Evolutionary conservation across 768 basidiomycete species (phyloP).

Genomic region (Hygrocybe punicea): DNA sequence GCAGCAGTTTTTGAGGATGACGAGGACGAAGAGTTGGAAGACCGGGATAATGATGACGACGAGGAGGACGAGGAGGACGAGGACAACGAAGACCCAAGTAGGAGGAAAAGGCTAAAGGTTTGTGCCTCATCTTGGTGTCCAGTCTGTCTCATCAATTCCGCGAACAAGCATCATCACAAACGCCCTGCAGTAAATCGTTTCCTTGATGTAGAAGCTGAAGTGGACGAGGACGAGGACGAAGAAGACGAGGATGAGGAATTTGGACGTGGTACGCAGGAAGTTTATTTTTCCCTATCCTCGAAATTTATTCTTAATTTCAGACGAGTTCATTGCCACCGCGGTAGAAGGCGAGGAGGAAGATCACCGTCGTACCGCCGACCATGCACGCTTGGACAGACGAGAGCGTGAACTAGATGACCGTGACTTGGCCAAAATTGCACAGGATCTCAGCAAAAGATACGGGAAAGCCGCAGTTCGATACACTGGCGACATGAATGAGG

Average conservation of each 20-base stretch:
- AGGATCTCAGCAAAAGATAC: slow-evolving; percentile 76
- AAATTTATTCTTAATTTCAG: slow-evolving; percentile 32
- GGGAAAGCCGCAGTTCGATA: slow-evolving; percentile 66
- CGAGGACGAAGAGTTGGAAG: slow-evolving; percentile 39
- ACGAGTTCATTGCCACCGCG: slow-evolving; percentile 68
- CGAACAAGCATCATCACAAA: slow-evolving; percentile 59
- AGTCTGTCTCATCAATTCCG: background rate
- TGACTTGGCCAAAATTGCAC: slow-evolving; percentile 82
- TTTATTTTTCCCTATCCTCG: background rate
- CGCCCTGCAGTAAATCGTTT: slow-evolving; percentile 69
- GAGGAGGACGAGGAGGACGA: slow-evolving; percentile 57
- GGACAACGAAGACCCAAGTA: slow-evolving; percentile 50
- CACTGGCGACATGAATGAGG: slow-evolving; percentile 87
- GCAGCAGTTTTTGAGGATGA: slow-evolving; percentile 27
- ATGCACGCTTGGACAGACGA: slow-evolving; percentile 64
- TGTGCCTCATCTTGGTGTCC: slow-evolving; percentile 11
- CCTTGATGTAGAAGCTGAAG: slow-evolving; percentile 94
- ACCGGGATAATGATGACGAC: slow-evolving; percentile 47
- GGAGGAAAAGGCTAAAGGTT: slow-evolving; percentile 63
- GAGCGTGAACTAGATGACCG: slow-evolving; percentile 72
- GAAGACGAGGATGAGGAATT: slow-evolving; percentile 80
- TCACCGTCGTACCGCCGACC: slow-evolving; percentile 42
- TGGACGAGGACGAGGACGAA: slow-evolving; percentile 96
- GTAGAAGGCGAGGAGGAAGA: slow-evolving; percentile 63
- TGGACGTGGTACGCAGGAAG: slow-evolving; percentile 43